These are phyloP conservation scores for Epichloe hybrida DNA, from an alignment of 2,329 filamentous ascomycete genomes.

Conservation along the genomic window DNA sequence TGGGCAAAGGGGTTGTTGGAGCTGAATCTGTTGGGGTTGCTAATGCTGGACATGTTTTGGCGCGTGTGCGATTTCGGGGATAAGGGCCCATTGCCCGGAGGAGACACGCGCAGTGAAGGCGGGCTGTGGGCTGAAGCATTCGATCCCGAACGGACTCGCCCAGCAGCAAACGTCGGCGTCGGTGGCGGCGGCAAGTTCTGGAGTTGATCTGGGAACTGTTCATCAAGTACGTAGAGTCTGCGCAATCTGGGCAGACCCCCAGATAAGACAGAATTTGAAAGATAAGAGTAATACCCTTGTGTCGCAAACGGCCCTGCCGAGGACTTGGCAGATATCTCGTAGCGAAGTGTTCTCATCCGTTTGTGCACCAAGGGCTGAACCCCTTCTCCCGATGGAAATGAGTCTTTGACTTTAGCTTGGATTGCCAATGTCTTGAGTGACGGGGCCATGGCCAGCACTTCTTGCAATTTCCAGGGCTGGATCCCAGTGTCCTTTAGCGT, in stretches of 20 bases:
- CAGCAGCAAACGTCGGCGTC: conserved; percentile 19
- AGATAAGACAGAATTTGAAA: conserved; percentile 68
- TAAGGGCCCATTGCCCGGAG: conserved; percentile 13
- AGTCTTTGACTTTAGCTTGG: conserved; percentile 33
- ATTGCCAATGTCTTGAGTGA: conserved; percentile 44
- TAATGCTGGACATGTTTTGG: conserved; percentile 13
- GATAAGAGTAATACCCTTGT: conserved; percentile 66
- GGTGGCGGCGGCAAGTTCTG: conserved; percentile 60
- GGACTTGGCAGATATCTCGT: conserved; percentile 58
- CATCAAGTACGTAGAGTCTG: conserved; percentile 75
- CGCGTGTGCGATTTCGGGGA: conserved; percentile 13
- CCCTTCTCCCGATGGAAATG: conserved; percentile 33
- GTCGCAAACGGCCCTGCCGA: conserved; percentile 44
- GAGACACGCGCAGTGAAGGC: conserved; percentile 7
- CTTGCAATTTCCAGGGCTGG: conserved; percentile 44
- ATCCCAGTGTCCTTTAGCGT: conserved; percentile 62
- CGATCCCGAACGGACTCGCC: conserved; percentile 20
- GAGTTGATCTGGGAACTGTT: conserved; percentile 67
- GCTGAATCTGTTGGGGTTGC: conserved; percentile 32
- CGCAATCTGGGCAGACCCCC: conserved; percentile 63
- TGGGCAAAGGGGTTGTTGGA: conserved; percentile 47
- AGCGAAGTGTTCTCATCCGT: conserved; percentile 61
- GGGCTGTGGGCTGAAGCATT: conserved; percentile 12
- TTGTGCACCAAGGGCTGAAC: conserved; percentile 52
- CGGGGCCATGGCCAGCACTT: conserved; percentile 44